phyloP scores from a whole-genome alignment of 2,329 filamentous ascomycete species.

The Ilyonectria sp. region DNA sequence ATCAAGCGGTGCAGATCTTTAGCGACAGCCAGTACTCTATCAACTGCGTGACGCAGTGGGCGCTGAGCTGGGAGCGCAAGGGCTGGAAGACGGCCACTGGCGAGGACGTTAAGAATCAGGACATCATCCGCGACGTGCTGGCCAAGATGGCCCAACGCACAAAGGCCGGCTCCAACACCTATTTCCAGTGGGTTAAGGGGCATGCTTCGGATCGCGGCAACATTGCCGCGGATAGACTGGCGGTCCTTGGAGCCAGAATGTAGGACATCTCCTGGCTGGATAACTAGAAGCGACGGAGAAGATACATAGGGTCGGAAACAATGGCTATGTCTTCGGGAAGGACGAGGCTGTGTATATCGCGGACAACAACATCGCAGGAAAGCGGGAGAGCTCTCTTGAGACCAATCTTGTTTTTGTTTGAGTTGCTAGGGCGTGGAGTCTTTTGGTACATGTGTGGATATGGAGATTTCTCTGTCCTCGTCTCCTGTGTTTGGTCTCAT shows the following conservation, averaged over 20 bases:
- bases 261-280: slow-evolving; percentile 12
- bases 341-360: slow-evolving; percentile 18
- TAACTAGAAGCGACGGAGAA: neutral
- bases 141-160: slow-evolving; percentile 79
- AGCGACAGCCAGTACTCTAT: slow-evolving; percentile 95
- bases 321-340: slow-evolving; percentile 25
- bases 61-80: slow-evolving; percentile 80
- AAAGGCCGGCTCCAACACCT: slow-evolving; percentile 71
- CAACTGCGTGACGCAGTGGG: slow-evolving; percentile 91
- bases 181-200: slow-evolving; percentile 92
- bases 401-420: slow-evolving; percentile 4
- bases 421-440: slow-evolving; percentile 14
- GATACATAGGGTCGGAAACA: neutral
- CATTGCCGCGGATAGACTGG: slow-evolving; percentile 83
- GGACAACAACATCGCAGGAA: slow-evolving; percentile 14
- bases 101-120: slow-evolving; percentile 86
- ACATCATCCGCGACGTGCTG: slow-evolving; percentile 83
- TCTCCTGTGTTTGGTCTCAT: slow-evolving; percentile 16
- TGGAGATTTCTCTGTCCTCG: neutral
- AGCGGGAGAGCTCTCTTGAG: neutral
- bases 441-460: slow-evolving; percentile 2
- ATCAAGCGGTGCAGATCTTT: slow-evolving; percentile 81
- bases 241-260: slow-evolving; percentile 66
- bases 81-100: slow-evolving; percentile 82
- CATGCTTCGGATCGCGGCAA: slow-evolving; percentile 84